phyloP scores from a whole-genome alignment of 2,329 filamentous ascomycete species.

The Ploettnerulaceae sp. region DNA sequence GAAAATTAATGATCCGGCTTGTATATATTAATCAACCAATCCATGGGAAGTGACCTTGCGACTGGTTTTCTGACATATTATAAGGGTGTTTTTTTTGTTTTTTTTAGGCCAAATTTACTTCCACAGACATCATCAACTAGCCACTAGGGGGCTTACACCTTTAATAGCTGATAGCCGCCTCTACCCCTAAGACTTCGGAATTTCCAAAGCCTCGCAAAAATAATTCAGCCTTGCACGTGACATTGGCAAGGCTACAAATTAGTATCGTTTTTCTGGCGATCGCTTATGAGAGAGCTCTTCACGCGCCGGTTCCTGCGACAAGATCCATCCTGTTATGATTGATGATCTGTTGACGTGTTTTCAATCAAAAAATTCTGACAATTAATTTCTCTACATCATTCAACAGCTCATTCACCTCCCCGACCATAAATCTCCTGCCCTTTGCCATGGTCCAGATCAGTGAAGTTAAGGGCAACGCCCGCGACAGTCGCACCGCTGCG shows the following conservation, averaged over 20 bases:
- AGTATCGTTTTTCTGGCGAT: slow-evolving; percentile 3
- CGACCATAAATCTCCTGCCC: neutral
- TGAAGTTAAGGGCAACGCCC: slow-evolving; percentile 89
- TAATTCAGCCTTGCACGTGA: neutral
- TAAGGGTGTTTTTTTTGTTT: too few species aligned
- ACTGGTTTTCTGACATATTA: too few species aligned
- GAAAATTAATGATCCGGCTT: too few species aligned
- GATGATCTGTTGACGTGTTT: slow-evolving; percentile 8
- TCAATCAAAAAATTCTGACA: neutral
- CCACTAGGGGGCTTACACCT: too few species aligned
- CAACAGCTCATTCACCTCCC: neutral
- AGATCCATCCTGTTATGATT: slow-evolving; percentile 7
- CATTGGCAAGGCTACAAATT: neutral
- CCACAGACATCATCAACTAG: too few species aligned
- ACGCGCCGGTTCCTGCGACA: slow-evolving; percentile 11
- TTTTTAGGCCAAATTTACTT: too few species aligned
- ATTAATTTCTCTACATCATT: neutral
- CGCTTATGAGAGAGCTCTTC: neutral
- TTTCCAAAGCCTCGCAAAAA: too few species aligned
- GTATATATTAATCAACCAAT: too few species aligned
- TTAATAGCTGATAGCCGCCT: too few species aligned
- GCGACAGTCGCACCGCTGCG: slow-evolving; percentile 92
- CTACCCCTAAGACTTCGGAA: too few species aligned
- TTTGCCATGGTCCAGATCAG: slow-evolving; percentile 78
- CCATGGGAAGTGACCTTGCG: too few species aligned